These are phyloP conservation scores for Suhomyces pyralidae DNA, from an alignment of 805 yeast species.

Conservation along the genomic window DNA sequence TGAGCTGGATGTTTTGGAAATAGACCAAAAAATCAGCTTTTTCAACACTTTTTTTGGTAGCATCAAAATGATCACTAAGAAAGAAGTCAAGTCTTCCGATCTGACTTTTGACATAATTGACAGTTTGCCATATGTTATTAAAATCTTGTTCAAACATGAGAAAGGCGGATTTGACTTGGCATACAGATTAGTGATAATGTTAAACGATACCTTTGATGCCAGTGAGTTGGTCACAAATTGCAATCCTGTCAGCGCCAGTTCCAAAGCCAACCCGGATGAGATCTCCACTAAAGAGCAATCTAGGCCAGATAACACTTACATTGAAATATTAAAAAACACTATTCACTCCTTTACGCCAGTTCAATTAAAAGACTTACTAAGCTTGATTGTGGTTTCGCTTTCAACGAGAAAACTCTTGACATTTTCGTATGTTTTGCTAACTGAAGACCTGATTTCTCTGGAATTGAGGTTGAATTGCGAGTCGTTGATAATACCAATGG, in stretches of 20 bases:
- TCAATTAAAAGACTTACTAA: conserved; percentile 11
- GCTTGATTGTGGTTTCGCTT: conserved; percentile 8
- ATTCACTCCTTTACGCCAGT: not conserved
- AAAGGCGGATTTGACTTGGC: conserved; percentile 17
- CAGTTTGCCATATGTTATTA: conserved; percentile 25
- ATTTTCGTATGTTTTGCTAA: conserved; percentile 2
- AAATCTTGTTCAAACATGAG: conserved; percentile 17
- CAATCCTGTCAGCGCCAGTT: not conserved
- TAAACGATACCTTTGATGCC: conserved; percentile 35
- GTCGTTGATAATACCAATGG: conserved; percentile 14
- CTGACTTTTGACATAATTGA: conserved; percentile 32
- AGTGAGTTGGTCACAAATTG: conserved; percentile 2
- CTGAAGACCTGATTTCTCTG: not conserved
- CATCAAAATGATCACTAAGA: conserved; percentile 26
- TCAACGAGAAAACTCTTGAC: conserved; percentile 2
- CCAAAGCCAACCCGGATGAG: not conserved
- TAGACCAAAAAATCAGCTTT: conserved; percentile 23
- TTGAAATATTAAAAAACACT: not conserved
- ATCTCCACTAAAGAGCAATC: not conserved
- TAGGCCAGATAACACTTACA: not conserved
- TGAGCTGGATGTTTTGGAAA: conserved; percentile 19
- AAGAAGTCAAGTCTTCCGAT: conserved; percentile 28
- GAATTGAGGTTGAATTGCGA: conserved; percentile 9
- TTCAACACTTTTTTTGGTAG: conserved; percentile 23
- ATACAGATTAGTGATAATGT: conserved; percentile 21